Evolutionary conservation across 441 rosid species (phyloP).

Genomic region (Bocquillonia castaneifolia): DNA sequence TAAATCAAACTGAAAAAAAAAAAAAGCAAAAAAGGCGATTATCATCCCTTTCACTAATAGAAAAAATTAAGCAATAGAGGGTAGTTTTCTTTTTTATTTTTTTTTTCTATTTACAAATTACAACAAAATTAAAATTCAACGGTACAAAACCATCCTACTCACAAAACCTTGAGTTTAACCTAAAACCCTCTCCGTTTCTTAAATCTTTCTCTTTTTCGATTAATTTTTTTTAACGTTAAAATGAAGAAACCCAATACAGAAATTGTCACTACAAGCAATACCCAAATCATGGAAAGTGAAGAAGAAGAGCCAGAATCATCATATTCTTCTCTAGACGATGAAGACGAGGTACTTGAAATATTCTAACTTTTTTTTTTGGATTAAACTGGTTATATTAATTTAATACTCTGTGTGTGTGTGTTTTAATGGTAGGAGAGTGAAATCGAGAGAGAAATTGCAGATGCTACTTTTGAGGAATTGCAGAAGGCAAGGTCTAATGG

Average conservation of each 20-base stretch:
- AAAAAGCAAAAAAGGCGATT: too few relatives aligned
- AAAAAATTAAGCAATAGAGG: too few relatives aligned
- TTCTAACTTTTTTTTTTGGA: neutral
- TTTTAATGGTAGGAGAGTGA: slow-evolving; percentile 43
- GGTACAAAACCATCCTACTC: too few relatives aligned
- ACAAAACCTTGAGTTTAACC: neutral
- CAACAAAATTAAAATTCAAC: too few relatives aligned
- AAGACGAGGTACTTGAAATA: neutral
- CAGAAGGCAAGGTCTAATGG: slow-evolving; percentile 68
- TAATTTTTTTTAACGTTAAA: neutral
- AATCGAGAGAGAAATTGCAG: slow-evolving; percentile 56
- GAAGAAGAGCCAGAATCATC: slow-evolving; percentile 19
- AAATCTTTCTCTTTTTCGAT: too few relatives aligned
- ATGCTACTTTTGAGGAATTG: slow-evolving; percentile 71
- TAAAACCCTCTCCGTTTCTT: neutral
- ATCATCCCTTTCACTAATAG: too few relatives aligned
- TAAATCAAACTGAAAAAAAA: too few relatives aligned
- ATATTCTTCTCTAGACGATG: neutral
- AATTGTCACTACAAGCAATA: slow-evolving; percentile 20
- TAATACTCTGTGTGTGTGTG: neutral
- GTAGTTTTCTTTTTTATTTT: too few relatives aligned
- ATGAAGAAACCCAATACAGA: slow-evolving; percentile 24
- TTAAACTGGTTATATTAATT: neutral
- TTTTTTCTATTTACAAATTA: too few relatives aligned
- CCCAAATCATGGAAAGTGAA: slow-evolving; percentile 22